Evolutionary conservation across 805 yeast genomes (phyloP), one percentile per base, ranked within the genome.

Genomic region (Hanseniaspora lachancei): DNA sequence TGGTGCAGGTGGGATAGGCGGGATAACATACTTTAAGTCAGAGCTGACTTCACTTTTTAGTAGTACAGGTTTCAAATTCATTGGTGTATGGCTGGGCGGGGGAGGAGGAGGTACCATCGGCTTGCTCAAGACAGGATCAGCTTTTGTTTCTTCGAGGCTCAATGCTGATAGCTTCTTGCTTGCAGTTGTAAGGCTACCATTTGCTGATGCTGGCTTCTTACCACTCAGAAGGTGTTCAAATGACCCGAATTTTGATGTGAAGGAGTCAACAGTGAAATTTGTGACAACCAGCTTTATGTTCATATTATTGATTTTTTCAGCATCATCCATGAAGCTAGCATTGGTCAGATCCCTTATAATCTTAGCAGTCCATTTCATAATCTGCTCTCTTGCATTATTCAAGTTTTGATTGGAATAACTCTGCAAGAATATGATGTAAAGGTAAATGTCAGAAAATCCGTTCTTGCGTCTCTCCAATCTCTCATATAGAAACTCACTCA

Each of bases 1-100:
- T 18, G 56, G 56, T 3, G 56, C 56, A 3, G 47, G 39, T 38
- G 56, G 56, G 21, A 53, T 53, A 1, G 56, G 56, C 5, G 56
- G 56, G 23, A 53, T 53, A 39, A 39, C 50, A 39, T 53, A 53
- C 34, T 53, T 53, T 3, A 53, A 21, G 23, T 53, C 50, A 7
- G 49, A 20, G 24, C 50, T 39, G 3, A 38, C 40, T 46, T 43
- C 20, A 46, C 40, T 46, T 32, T 53, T 53, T 18, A 53, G 21
- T 12, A 53, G 5, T 5, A 48, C 29, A 12, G 49, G 56, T 20
- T 53, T 53, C 10, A 53, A 48, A 39, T 53, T 50, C 35, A 35
- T 18, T n/a, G 41, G 32, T 16, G 15, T 35, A 13, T 46, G 40
- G 6, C 42, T 42, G 7, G 56, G 56, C 6, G 48, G 42, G 5